Conservation (phyloP, 352 stramenopile species). For the Pythium vanterpoolii region DNA sequence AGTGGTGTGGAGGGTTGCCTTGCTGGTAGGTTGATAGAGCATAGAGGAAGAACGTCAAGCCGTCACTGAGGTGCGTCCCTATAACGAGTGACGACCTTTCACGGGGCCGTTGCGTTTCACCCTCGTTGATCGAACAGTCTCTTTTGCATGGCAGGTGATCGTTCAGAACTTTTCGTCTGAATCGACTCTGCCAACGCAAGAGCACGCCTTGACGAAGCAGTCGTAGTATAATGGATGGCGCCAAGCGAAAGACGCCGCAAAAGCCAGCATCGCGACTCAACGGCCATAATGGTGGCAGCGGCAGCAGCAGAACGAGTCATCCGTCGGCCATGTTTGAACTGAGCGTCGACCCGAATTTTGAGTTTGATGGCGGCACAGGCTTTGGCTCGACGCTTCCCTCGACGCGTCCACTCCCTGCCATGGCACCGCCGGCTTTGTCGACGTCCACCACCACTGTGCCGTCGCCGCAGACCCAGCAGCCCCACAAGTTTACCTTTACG, state of each 20-base stretch:
- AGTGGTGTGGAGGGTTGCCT: neutral
- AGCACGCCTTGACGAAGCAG: neutral
- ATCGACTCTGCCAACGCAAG: neutral
- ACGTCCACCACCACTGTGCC: neutral
- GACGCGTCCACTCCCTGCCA: constrained; percentile 48
- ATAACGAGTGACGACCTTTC: constrained; percentile 23
- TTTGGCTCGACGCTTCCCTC: constrained; percentile 59
- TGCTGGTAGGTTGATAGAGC: neutral
- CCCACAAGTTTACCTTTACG: constrained; percentile 71
- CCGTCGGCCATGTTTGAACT: constrained; percentile 41
- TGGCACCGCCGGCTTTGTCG: constrained; percentile 4
- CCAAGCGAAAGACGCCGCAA: constrained; percentile 20
- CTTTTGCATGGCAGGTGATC: neutral
- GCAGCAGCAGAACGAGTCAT: constrained; percentile 3
- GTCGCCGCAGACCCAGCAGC: constrained; percentile 11
- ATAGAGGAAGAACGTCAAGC: neutral
- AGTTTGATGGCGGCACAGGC: constrained; percentile 65
- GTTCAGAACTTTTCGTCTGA: neutral
- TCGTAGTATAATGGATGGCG: constrained; percentile 15
- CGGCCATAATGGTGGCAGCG: neutral
- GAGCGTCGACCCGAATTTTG: constrained; percentile 54
- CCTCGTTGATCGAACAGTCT: constrained; percentile 15
- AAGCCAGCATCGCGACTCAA: constrained; percentile 5
- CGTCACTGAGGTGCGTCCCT: neutral
- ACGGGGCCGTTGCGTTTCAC: constrained; percentile 1